Evolutionary conservation across 1,284 basidiomycete species (phyloP).

Genomic region (Naganishia sp.): DNA sequence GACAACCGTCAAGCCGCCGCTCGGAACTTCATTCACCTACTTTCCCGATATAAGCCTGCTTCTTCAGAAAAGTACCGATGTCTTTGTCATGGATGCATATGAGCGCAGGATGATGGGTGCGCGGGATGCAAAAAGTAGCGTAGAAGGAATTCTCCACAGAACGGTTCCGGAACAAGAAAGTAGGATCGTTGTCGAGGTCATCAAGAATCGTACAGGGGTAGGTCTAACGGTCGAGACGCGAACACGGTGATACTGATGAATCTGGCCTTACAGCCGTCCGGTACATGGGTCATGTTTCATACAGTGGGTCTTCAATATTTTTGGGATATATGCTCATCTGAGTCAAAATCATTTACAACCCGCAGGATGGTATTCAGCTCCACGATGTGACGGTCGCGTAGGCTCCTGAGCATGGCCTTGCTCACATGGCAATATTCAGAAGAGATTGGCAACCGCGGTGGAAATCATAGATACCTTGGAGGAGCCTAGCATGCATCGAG

Average conservation of each 20-base stretch:
- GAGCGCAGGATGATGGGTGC: slow-evolving; percentile 42
- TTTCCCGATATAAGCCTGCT: slow-evolving; percentile 46
- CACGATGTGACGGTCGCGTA: slow-evolving; percentile 18
- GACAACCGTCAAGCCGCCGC: slow-evolving; percentile 46
- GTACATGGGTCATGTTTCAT: slow-evolving; percentile 49
- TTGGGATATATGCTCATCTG: background rate
- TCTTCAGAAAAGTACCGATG: slow-evolving; percentile 47
- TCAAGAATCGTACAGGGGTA: slow-evolving; percentile 49
- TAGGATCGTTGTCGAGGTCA: slow-evolving; percentile 48
- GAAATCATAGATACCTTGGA: too few species aligned
- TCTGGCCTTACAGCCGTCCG: slow-evolving; percentile 34
- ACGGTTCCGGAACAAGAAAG: slow-evolving; percentile 21
- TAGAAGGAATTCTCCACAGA: background rate
- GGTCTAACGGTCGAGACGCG: slow-evolving; percentile 20
- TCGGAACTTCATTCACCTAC: slow-evolving; percentile 47
- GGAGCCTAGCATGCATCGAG: too few species aligned
- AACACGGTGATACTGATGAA: background rate
- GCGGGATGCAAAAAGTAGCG: background rate
- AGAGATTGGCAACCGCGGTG: too few species aligned
- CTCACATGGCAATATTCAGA: too few species aligned
- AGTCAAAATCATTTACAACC: background rate
- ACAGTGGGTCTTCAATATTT: slow-evolving; percentile 46
- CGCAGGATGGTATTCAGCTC: slow-evolving; percentile 27
- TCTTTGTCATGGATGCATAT: slow-evolving; percentile 49
- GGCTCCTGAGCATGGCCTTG: too few species aligned